Base-by-base conservation (phyloP, 306 rosid species). In the Citrullus amarus region DNA sequence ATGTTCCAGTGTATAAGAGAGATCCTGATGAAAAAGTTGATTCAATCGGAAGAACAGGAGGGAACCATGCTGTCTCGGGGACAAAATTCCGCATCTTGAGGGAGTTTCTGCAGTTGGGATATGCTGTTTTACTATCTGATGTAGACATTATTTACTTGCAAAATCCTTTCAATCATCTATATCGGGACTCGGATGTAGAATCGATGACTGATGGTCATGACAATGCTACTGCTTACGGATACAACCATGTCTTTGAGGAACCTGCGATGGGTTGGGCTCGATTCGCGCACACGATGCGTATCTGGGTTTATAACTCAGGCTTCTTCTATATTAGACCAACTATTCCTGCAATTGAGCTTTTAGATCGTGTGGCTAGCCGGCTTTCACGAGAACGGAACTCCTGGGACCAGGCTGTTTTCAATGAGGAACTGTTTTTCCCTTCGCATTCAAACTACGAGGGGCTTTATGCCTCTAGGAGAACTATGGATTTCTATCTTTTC, bases 361-460 rank as follows among this genome's bases (percentile, higher is more conserved):
- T 90, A 86, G 98, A 95, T 83, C 95, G 98, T 2, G 96, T 95
- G 75, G 97, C 96, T 6, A 65, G 83, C 38, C 84, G 98, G 50
- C 96, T 95, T 55, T 88, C 97, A 1, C 77, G 56, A 71, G 92
- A 92, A 84, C 51, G 70, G 17, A 75, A 67, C 3, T 84, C 92
- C n/a, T 92, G 98, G 97, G 97, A 93, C 82, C 98, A 95, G 82
- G 97, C 96, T 4, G 97, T 92, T 83, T 95, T 92, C 90, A 95
- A 95, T 3, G 98, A 92, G 83, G 98, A 94, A 81, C 92, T 94
- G 57, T 92, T 86, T 78, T 90, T 38, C 83, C 97, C 98, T 13
- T 92, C 97, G 1, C 94, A 90, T 76, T 87, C 94, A 3, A 89
- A 91, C 55, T 94, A 92, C 36, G 91, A 87, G 1, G 97, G 98